Conservation (phyloP, 2,329 filamentous ascomycete genomes). For the Clarireedia hainanense region DNA sequence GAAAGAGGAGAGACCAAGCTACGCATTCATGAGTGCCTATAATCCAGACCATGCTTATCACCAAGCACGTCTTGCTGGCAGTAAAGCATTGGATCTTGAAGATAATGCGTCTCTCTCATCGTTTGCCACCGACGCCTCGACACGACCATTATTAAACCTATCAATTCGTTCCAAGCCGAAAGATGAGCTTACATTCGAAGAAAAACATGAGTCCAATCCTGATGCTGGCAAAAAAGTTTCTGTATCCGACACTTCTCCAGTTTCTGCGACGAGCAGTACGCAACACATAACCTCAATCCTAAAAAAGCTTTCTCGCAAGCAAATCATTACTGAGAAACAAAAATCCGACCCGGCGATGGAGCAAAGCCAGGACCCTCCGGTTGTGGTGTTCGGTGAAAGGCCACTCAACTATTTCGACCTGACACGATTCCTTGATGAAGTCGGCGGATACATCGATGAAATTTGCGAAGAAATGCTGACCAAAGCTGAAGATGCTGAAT, state of each 20-base stretch:
- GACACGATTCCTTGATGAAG: conserved; percentile 7
- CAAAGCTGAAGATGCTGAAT: conserved; percentile 1
- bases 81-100: not conserved
- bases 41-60: conserved; percentile 5
- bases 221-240: not conserved
- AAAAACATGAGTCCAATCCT: not conserved
- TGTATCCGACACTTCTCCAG: not conserved
- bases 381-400: no score
- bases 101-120: not conserved
- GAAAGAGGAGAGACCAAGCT: not conserved
- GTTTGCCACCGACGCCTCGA: not conserved
- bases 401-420: conserved; percentile 10
- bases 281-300: no score
- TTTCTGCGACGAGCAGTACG: not conserved
- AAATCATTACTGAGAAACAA: no score
- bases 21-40: conserved; percentile 7
- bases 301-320: no score
- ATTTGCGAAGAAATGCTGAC: conserved; percentile 8
- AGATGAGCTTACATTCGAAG: not conserved
- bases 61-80: not conserved
- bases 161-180: not conserved
- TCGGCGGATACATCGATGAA: conserved; percentile 1
- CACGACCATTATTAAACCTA: not conserved
- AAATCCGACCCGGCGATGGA: no score
- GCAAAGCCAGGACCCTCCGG: no score